phyloP scores from a whole-genome alignment of 2,329 filamentous ascomycete species.

The Colletotrichum higginsianum region DNA sequence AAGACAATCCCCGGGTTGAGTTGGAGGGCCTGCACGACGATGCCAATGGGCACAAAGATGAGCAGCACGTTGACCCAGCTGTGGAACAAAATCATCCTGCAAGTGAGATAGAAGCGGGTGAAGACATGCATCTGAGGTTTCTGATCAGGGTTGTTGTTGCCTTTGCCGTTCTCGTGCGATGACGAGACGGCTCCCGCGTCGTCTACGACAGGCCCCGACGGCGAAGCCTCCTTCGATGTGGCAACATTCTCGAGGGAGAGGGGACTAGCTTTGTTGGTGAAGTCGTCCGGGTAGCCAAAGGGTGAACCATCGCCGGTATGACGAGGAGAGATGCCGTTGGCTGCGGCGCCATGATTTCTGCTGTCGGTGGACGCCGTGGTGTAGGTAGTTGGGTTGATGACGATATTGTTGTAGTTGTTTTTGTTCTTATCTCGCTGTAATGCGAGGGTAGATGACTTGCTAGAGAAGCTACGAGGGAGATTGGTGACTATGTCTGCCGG shows the following conservation, averaged over 20 bases:
- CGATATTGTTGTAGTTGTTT: no score
- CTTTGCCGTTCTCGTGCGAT: slow-evolving; percentile 40
- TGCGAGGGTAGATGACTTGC: slow-evolving; percentile 36
- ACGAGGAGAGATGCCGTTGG: slow-evolving; percentile 43
- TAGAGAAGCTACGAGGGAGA: slow-evolving; percentile 8
- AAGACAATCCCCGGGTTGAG: slow-evolving; percentile 73
- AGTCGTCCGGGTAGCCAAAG: slow-evolving; percentile 15
- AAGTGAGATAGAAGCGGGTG: slow-evolving; percentile 38
- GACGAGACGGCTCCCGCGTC: slow-evolving; percentile 43
- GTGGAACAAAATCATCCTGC: slow-evolving; percentile 72
- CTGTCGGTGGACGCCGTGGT: slow-evolving; percentile 22
- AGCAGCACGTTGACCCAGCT: slow-evolving; percentile 85
- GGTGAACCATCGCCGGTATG: slow-evolving; percentile 45
- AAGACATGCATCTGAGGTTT: slow-evolving; percentile 26
- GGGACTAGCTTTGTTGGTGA: slow-evolving; percentile 22
- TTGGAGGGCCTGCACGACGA: slow-evolving; percentile 72
- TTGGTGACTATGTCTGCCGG: slow-evolving; percentile 42
- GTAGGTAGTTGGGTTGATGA: slow-evolving; percentile 43
- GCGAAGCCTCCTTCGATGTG: slow-evolving; percentile 65
- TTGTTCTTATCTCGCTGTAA: slow-evolving; percentile 24
- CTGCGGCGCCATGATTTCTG: slow-evolving; percentile 33
- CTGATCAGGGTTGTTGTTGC: slow-evolving; percentile 45
- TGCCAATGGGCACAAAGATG: slow-evolving; percentile 84
- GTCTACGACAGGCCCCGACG: slow-evolving; percentile 71
- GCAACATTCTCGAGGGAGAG: slow-evolving; percentile 25